Percentiles rank a stretch among this genome's conserved stretches.
These are phyloP conservation scores for Tilletia setariae DNA, from an alignment of 1,284 basidiomycete genomes.

Conservation along the genomic window DNA sequence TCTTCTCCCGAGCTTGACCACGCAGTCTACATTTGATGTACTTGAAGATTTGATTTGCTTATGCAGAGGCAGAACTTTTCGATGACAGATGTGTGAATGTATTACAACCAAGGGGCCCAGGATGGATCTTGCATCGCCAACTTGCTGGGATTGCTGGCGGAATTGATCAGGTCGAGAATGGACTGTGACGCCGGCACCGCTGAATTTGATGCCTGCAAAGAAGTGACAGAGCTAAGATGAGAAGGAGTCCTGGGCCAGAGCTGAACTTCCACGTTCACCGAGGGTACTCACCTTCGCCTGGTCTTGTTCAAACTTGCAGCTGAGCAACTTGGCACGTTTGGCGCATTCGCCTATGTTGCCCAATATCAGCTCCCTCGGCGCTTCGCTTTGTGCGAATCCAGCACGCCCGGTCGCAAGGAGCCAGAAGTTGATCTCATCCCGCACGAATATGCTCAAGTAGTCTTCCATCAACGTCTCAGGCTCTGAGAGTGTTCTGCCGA, in stretches of 20 bases:
- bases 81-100: background rate
- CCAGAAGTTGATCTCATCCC: constrained; percentile 86
- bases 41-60: no score
- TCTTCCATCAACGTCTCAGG: constrained; percentile 88
- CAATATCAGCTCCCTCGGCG: constrained; percentile 66
- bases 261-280: background rate
- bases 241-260: no score
- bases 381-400: constrained; percentile 35
- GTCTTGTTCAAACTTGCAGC: constrained; percentile 77
- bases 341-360: constrained; percentile 77
- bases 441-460: constrained; percentile 80
- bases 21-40: no score
- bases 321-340: constrained; percentile 77
- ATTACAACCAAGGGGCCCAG: constrained; percentile 18
- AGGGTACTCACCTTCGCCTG: constrained; percentile 57
- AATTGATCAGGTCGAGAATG: constrained; percentile 75
- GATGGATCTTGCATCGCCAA: constrained; percentile 58
- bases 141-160: constrained; percentile 60
- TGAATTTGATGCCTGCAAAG: constrained; percentile 11
- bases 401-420: constrained; percentile 45
- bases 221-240: no score
- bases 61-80: no score
- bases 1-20: background rate
- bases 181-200: constrained; percentile 70
- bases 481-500: constrained; percentile 82